Conservation (phyloP, 768 basidiomycete genomes). For the Pulveroboletus sp. region DNA sequence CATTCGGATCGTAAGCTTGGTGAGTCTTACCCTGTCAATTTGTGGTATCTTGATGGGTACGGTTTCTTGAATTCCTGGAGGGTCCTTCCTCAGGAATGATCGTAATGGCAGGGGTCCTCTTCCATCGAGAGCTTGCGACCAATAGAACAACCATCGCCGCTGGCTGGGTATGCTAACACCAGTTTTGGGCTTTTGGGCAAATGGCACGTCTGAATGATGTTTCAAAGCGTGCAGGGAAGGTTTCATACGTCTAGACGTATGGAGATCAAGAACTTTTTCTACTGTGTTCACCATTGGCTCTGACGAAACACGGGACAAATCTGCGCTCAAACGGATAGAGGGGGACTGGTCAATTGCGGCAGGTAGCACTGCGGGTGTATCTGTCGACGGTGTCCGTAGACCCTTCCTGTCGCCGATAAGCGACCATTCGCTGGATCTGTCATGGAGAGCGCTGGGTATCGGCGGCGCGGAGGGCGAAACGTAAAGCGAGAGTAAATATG, state of each 20-base stretch:
- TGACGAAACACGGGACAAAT: conserved; percentile 13
- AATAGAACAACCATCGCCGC: conserved; percentile 74
- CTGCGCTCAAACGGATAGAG: conserved; percentile 1
- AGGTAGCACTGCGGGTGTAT: neutral
- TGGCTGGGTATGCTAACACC: conserved; percentile 82
- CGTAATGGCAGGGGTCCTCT: conserved; percentile 52
- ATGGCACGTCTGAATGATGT: conserved; percentile 14
- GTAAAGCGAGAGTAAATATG: conserved; percentile 64
- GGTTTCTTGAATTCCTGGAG: conserved; percentile 10
- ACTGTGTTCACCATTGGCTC: conserved; percentile 33
- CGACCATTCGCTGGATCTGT: conserved; percentile 20
- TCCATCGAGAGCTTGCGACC: conserved; percentile 58
- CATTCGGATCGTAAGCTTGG: conserved; percentile 56
- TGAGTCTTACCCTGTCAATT: conserved; percentile 49
- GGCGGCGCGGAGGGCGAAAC: conserved; percentile 43
- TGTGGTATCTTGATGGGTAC: conserved; percentile 5
- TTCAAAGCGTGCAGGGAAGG: conserved; percentile 1
- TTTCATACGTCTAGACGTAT: conserved; percentile 70
- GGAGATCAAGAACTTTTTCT: conserved; percentile 58
- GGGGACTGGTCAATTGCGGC: neutral
- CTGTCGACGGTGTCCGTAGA: conserved; percentile 8
- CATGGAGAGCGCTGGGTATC: neutral
- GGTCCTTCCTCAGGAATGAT: conserved; percentile 17
- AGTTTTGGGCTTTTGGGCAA: conserved; percentile 36
- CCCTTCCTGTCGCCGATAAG: conserved; percentile 20